Base-by-base conservation (phyloP, 2,329 filamentous ascomycete species). In the Aotearoamyces nothofagi region DNA sequence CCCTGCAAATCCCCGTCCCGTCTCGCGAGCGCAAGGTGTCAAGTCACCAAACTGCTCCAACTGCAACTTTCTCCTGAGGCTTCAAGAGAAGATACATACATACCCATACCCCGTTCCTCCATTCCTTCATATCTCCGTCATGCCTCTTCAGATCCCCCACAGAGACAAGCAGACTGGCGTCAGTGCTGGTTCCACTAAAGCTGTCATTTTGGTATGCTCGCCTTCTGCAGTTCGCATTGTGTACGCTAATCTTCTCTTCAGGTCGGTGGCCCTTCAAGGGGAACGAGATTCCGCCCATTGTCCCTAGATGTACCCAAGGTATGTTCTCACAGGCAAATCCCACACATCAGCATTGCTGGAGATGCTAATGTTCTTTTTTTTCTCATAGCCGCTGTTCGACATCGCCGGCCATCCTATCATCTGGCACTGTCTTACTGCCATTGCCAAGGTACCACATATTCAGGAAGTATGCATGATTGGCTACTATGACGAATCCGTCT, bases 401-500 rank as follows among this genome's bases (percentile, higher is more conserved):
- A 84, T 98, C 50, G 90, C 90, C 43, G 90, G 90, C 45, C 90
- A 98, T 58, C 84, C 87, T 45, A 96, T 98, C 61, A 84, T 96
- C 63, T 87, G 86, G 69, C 90, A 98, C 66, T 93, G 86, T 65
- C 71, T 98, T 53, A 80, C 78, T 48, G 84, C 90, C 47, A 70
- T 96, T 49, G 75, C 81, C 41, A 92, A 86, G 54, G 81, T 96
- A 35, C 78, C 82, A 46, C 78, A 81, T 49, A 82, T 98, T 56
- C 81, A 84, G 51, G 90, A 98, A 58, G 87, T 98, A 45, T 86
- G 90, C 63, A 77, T 98, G 49, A 92, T 98, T 50, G 90, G 90
- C 50, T 98, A 98, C 70, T 98, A 96, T 57, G 90, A 98, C 53
- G 90, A 96, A 61, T 69, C 73, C 24, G 82, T 96, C 47, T 94